Conservation (phyloP, 2,329 filamentous ascomycete genomes). For the Pleomassaria siparia region DNA sequence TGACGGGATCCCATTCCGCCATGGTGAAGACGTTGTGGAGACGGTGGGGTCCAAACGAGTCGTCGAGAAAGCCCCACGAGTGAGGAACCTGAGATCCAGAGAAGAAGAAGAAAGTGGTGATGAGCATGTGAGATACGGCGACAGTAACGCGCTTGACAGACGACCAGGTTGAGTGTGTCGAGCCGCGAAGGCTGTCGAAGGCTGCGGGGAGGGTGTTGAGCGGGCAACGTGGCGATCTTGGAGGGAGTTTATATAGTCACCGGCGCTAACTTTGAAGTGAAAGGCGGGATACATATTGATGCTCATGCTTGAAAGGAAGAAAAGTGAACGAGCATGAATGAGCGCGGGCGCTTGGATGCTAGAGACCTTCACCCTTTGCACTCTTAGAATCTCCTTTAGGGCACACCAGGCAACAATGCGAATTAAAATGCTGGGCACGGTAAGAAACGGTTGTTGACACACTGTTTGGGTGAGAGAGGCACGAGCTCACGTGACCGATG, state of each 20-base stretch:
- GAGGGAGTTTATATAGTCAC: background rate
- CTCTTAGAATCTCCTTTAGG: too few relatives aligned
- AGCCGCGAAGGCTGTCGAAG: too few relatives aligned
- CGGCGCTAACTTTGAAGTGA: background rate
- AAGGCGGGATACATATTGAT: background rate
- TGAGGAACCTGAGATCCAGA: background rate
- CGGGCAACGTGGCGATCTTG: background rate
- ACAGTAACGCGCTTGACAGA: too few relatives aligned
- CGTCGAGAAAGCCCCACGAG: background rate
- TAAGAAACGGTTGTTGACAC: background rate
- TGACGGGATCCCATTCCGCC: background rate
- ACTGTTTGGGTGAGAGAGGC: background rate
- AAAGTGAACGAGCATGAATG: too few relatives aligned
- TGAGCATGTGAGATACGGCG: background rate
- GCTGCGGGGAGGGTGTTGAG: background rate
- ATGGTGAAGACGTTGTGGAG: background rate
- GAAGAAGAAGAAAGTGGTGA: conserved; percentile 1
- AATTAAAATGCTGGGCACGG: background rate
- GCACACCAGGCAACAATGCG: too few relatives aligned
- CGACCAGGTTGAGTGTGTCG: too few relatives aligned
- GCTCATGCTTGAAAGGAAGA: background rate
- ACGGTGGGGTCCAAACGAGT: background rate
- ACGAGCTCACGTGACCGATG: conserved; percentile 6
- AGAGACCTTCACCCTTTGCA: background rate
- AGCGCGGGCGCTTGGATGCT: background rate